A percentile compares a stretch with the other conserved stretches of the same genome.
These are phyloP conservation scores for Fusarium graminum DNA, from an alignment of 2,329 filamentous ascomycete genomes.

Conservation along the genomic window DNA sequence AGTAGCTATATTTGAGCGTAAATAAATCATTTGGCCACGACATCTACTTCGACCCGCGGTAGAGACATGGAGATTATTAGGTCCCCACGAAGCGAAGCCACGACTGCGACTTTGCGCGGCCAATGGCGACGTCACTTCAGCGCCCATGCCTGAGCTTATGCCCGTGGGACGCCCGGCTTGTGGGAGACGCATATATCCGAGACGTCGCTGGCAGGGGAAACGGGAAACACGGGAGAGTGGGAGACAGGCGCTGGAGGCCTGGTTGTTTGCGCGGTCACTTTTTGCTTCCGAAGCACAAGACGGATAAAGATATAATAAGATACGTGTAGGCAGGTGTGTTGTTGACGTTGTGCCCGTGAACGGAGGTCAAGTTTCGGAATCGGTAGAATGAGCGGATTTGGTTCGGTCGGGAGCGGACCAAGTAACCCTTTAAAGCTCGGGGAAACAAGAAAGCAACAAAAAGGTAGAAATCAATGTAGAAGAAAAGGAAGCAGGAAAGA, in stretches of 20 bases:
- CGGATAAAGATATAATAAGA: conserved; percentile 6
- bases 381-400: conserved; percentile 39
- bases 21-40: conserved; percentile 45
- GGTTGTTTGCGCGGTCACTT: conserved; percentile 17
- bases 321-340: conserved; percentile 8
- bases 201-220: conserved; percentile 27
- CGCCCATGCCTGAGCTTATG: conserved; percentile 16
- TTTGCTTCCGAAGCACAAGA: conserved; percentile 5
- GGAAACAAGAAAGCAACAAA: neutral
- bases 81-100: conserved; percentile 43
- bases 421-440: neutral
- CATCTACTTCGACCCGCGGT: conserved; percentile 26
- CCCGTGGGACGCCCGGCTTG: conserved; percentile 51
- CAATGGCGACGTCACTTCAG: conserved; percentile 48
- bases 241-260: conserved; percentile 17
- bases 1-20: conserved; percentile 39
- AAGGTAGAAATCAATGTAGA: neutral
- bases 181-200: conserved; percentile 52
- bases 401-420: conserved; percentile 39
- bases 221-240: conserved; percentile 36
- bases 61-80: conserved; percentile 41
- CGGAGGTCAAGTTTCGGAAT: conserved; percentile 41
- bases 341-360: conserved; percentile 44
- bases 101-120: conserved; percentile 35
- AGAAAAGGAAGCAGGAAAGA: neutral